Base-by-base conservation (phyloP, 345 rosid genomes). In the Acer negundo region DNA sequence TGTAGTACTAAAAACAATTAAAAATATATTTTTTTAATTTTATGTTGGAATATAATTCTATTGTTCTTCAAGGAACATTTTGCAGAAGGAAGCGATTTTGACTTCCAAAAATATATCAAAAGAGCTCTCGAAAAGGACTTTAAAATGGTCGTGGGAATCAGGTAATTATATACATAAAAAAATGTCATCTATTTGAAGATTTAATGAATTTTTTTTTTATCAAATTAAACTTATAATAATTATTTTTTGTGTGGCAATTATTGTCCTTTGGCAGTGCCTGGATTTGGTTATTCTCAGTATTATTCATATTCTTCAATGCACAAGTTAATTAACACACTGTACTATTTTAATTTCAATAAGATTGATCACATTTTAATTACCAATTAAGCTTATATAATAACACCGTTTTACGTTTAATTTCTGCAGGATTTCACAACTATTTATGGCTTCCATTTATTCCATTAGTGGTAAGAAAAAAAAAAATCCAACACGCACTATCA, bases 401-500 rank as follows among this genome's bases (percentile, higher is more conserved):
- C 42, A 58, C 3, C 1, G 26, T 47, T 80, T 58, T 17, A 47
- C n/a, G 59, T 13, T 72, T 19, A 46, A 24, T 59, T 17, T 75
- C 65, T 81, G 62, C 91, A 94, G 98, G 42, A 15, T 84, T 94
- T 74, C 62, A 85, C 76, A 87, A 84, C 75, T 91, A 86, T 67
- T 76, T 88, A 3, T 94, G 97, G 98, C 90, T 94, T 44, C 98
- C 98, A 28, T 90, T 92, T 64, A 58, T 94, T 64, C 98, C 98
- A 0, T 76, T 92, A 40, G 83, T 86, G 85, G 97, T 94, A 82
- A 90, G 93, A 35, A 62, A 38, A 73, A 44, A n/a, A 11, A 42
- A 24, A n/a, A n/a, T n/a, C n/a, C n/a, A n/a, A n/a, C n/a, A n/a
- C n/a, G n/a, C 9, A 17, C 6, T 7, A 49, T 9, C 23, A 15